Conservation (phyloP, 2,329 filamentous ascomycete genomes). For the Thermoascus crustaceus region DNA sequence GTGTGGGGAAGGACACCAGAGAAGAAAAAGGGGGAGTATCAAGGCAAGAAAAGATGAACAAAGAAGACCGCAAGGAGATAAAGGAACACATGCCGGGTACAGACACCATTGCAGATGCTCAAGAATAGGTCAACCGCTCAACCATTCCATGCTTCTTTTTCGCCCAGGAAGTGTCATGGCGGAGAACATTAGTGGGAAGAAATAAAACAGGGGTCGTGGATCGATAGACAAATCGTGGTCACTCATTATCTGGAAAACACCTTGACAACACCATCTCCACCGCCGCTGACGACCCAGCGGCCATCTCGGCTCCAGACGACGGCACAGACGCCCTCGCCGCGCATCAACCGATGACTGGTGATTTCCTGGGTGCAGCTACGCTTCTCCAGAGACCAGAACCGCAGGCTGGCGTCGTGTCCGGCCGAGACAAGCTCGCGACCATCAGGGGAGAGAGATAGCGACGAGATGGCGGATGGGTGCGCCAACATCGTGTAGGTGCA, state of each 20-base stretch:
- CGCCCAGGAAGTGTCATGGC: slow-evolving; percentile 17
- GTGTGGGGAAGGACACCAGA: too few relatives aligned
- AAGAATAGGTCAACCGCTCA: slow-evolving; percentile 28
- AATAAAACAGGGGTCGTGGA: slow-evolving; percentile 6
- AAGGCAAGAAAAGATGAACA: background rate
- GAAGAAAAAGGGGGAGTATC: too few relatives aligned
- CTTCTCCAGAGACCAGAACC: slow-evolving; percentile 97
- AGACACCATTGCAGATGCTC: slow-evolving; percentile 32
- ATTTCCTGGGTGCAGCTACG: slow-evolving; percentile 92
- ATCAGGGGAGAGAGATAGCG: slow-evolving; percentile 84
- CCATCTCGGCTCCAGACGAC: slow-evolving; percentile 96
- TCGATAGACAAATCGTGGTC: slow-evolving; percentile 11
- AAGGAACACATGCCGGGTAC: slow-evolving; percentile 25
- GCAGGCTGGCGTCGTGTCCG: slow-evolving; percentile 87
- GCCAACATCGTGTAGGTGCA: slow-evolving; percentile 99
- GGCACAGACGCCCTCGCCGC: slow-evolving; percentile 87
- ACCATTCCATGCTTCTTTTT: slow-evolving; percentile 21
- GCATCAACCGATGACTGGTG: slow-evolving; percentile 85
- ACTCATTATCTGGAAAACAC: slow-evolving; percentile 53
- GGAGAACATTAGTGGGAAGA: too few relatives aligned
- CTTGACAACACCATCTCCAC: slow-evolving; percentile 92
- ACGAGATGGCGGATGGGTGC: slow-evolving; percentile 86
- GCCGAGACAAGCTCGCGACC: slow-evolving; percentile 91
- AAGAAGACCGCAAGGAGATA: slow-evolving; percentile 22
- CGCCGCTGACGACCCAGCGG: slow-evolving; percentile 86